A percentile compares a stretch with the other conserved stretches of the same genome.
Evolutionary conservation across 2,329 filamentous ascomycete species (phyloP).

Genomic region (Pezicula carpinea): DNA sequence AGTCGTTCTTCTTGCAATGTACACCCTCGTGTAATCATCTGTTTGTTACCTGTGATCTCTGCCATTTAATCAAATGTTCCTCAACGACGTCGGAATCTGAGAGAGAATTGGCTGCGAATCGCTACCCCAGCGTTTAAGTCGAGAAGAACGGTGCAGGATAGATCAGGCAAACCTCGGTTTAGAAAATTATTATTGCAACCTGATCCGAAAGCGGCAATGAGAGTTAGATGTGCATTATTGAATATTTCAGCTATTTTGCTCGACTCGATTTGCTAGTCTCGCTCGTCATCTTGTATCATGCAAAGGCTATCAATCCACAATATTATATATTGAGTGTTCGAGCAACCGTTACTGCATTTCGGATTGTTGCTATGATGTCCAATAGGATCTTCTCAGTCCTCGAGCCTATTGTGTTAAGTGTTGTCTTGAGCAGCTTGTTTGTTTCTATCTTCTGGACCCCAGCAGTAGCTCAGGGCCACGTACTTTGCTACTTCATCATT

Average conservation of each 20-base stretch:
- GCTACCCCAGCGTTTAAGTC: not conserved
- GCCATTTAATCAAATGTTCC: slow-evolving; percentile 10
- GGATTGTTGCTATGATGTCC: slow-evolving; percentile 15
- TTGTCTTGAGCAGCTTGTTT: slow-evolving; percentile 10
- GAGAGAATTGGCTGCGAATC: slow-evolving; percentile 1
- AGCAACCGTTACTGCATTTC: slow-evolving; percentile 22
- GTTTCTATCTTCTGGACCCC: slow-evolving; percentile 4
- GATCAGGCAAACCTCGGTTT: not conserved
- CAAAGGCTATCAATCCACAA: slow-evolving; percentile 32
- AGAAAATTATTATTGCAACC: slow-evolving; percentile 12
- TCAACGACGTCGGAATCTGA: slow-evolving; percentile 7
- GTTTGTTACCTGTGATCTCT: slow-evolving; percentile 5
- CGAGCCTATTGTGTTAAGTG: slow-evolving; percentile 2
- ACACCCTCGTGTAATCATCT: slow-evolving; percentile 12
- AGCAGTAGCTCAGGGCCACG: slow-evolving; percentile 11
- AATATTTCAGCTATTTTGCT: slow-evolving; percentile 23
- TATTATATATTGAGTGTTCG: slow-evolving; percentile 23
- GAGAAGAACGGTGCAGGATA: not conserved
- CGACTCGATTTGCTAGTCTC: slow-evolving; percentile 25
- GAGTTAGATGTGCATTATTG: slow-evolving; percentile 13
- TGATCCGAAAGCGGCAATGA: slow-evolving; percentile 9
- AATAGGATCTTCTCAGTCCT: not conserved
- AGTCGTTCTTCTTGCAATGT: slow-evolving; percentile 16
- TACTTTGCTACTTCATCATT: not conserved
- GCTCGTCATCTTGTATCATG: slow-evolving; percentile 26